These are phyloP conservation scores for Martiniozyma asiatica DNA, from an alignment of 1,139 yeast species.

Conservation along the genomic window DNA sequence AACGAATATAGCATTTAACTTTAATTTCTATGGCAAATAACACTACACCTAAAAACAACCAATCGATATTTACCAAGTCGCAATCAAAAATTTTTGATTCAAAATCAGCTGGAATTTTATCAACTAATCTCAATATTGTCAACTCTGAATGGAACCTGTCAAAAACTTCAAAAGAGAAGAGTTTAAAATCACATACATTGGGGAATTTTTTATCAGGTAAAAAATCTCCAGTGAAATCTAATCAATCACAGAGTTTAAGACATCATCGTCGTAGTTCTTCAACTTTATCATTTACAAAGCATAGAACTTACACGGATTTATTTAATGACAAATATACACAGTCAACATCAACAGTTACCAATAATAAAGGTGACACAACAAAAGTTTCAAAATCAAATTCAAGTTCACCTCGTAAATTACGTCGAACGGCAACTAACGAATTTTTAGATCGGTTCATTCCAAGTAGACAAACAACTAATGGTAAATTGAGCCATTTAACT, in stretches of 20 bases:
- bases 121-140: slow-evolving; percentile 24
- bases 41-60: too few relatives aligned
- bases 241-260: too few relatives aligned
- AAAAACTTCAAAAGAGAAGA: too few relatives aligned
- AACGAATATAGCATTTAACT: too few relatives aligned
- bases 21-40: too few relatives aligned
- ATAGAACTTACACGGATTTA: slow-evolving; percentile 7
- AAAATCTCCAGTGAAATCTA: not conserved
- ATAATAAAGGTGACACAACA: too few relatives aligned
- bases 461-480: slow-evolving; percentile 34
- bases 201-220: not conserved
- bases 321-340: slow-evolving; percentile 8
- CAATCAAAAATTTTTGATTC: too few relatives aligned
- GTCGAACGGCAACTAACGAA: slow-evolving; percentile 22
- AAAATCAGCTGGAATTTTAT: too few relatives aligned
- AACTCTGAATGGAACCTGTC: slow-evolving; percentile 24
- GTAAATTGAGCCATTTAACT: slow-evolving; percentile 29
- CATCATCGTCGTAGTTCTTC: slow-evolving; percentile 3
- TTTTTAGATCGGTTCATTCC: slow-evolving; percentile 40
- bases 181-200: slow-evolving; percentile 1
- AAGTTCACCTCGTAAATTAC: slow-evolving; percentile 18
- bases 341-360: slow-evolving; percentile 2
- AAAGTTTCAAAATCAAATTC: slow-evolving; percentile 4
- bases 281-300: slow-evolving; percentile 2
- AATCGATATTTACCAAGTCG: too few relatives aligned